Evolutionary conservation across 805 yeast genomes (phyloP).

Genomic region (Kodamaea restingae): DNA sequence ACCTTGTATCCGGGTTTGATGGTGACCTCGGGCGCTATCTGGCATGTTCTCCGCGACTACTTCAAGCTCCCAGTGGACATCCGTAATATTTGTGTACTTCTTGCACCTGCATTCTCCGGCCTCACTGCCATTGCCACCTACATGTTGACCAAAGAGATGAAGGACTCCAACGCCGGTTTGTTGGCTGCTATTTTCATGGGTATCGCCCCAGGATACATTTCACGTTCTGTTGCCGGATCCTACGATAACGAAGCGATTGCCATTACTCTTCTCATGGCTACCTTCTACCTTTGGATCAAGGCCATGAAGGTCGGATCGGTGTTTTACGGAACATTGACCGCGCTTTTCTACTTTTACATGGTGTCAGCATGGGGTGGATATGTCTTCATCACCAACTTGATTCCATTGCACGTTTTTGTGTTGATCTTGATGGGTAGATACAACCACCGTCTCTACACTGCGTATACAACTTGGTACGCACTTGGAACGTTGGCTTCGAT

Average conservation of each 20-base stretch:
- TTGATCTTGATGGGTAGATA: slow-evolving; percentile 93
- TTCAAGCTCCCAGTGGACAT: slow-evolving; percentile 85
- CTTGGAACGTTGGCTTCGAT: slow-evolving; percentile 96
- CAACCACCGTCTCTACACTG: slow-evolving; percentile 73
- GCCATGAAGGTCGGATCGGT: slow-evolving; percentile 88
- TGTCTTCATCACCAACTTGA: slow-evolving; percentile 95
- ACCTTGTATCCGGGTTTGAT: slow-evolving; percentile 96
- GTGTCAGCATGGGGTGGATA: slow-evolving; percentile 99
- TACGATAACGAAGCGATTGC: slow-evolving; percentile 99
- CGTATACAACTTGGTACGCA: slow-evolving; percentile 95
- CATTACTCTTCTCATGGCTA: slow-evolving; percentile 89
- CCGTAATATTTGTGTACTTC: slow-evolving; percentile 89
- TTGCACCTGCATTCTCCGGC: slow-evolving; percentile 96
- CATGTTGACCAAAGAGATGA: slow-evolving; percentile 82
- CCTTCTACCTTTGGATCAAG: slow-evolving; percentile 94
- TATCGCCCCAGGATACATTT: slow-evolving; percentile 97
- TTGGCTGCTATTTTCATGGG: slow-evolving; percentile 93
- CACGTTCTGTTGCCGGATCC: slow-evolving; percentile 97
- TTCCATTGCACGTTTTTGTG: slow-evolving; percentile 91
- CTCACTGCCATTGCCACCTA: slow-evolving; percentile 89
- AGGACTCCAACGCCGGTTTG: slow-evolving; percentile 84
- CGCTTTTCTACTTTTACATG: slow-evolving; percentile 93
- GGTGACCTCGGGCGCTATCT: slow-evolving; percentile 94
- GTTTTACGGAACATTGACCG: slow-evolving; percentile 76
- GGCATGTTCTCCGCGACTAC: slow-evolving; percentile 60